Evolutionary conservation across 2,329 filamentous ascomycete genomes (phyloP).

Genomic region (Harringtonia lauricola): DNA sequence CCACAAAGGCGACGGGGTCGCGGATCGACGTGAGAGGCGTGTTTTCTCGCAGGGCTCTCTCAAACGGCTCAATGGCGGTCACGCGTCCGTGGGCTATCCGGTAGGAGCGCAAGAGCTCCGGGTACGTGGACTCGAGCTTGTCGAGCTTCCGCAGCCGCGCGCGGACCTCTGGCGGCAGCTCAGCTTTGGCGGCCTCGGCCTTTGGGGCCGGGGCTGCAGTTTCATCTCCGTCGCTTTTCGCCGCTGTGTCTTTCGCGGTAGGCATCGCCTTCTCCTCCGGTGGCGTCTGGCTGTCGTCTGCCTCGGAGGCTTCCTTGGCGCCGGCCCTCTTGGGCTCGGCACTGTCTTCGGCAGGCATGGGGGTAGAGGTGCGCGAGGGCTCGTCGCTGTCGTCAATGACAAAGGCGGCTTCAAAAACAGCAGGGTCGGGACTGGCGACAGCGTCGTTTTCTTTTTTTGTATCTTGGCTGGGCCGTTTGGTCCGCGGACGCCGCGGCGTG

Average conservation of each 20-base stretch:
- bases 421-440: conserved; percentile 59
- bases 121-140: conserved; percentile 78
- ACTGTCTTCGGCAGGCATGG: conserved; percentile 1
- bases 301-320: neutral
- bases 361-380: conserved; percentile 33
- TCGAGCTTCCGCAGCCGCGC: conserved; percentile 76
- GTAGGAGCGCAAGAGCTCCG: conserved; percentile 89
- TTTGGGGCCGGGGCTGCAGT: too few species aligned
- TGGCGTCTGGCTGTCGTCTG: neutral
- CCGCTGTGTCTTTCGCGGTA: too few species aligned
- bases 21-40: conserved; percentile 82
- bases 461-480: conserved; percentile 30
- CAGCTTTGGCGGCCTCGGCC: conserved; percentile 27
- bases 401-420: conserved; percentile 79
- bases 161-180: conserved; percentile 64
- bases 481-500: conserved; percentile 23
- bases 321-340: conserved; percentile 1
- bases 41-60: conserved; percentile 80
- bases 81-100: conserved; percentile 81
- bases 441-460: conserved; percentile 19
- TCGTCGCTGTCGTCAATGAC: conserved; percentile 75
- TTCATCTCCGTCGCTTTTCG: too few species aligned
- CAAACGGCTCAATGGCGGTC: conserved; percentile 83
- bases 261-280: neutral
- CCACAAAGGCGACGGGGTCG: conserved; percentile 73